Percentiles rank a stretch among this genome's conserved stretches.
Evolutionary conservation across 768 basidiomycete species (phyloP).

Genomic region (Leucosporidium yakuticum): DNA sequence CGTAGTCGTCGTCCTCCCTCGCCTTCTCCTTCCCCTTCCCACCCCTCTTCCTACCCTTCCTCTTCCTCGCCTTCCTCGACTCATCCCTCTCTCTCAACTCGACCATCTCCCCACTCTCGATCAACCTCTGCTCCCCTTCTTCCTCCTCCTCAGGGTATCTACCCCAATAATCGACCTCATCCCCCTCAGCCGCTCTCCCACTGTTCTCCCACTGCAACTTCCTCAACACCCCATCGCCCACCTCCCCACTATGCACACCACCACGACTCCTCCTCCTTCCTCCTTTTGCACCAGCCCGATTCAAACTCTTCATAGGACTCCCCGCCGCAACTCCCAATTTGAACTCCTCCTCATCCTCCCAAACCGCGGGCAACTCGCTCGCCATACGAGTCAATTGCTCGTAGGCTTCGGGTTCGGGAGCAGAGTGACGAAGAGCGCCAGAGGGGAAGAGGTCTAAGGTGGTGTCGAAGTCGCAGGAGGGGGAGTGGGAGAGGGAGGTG

Average conservation of each 20-base stretch:
- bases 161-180: not conserved
- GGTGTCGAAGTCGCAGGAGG: not conserved
- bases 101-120: not conserved
- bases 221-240: not conserved
- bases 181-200: not conserved
- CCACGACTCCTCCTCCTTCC: not conserved
- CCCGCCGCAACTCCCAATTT: not conserved
- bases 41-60: not conserved
- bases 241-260: not conserved
- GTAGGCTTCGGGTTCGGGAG: constrained; percentile 2
- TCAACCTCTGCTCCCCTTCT: not conserved
- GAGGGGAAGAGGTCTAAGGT: not conserved
- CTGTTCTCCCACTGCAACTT: not conserved
- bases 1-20: not conserved
- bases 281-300: not conserved
- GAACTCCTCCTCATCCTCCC: not conserved
- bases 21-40: not conserved
- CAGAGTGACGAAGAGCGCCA: not conserved
- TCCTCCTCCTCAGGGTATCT: not conserved
- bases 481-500: not conserved
- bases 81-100: not conserved
- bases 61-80: not conserved
- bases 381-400: constrained; percentile 1
- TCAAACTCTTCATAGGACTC: not conserved
- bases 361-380: not conserved